Conservation (phyloP, 108 stramenopile species). For the Cyclostephanos invisitatus region DNA sequence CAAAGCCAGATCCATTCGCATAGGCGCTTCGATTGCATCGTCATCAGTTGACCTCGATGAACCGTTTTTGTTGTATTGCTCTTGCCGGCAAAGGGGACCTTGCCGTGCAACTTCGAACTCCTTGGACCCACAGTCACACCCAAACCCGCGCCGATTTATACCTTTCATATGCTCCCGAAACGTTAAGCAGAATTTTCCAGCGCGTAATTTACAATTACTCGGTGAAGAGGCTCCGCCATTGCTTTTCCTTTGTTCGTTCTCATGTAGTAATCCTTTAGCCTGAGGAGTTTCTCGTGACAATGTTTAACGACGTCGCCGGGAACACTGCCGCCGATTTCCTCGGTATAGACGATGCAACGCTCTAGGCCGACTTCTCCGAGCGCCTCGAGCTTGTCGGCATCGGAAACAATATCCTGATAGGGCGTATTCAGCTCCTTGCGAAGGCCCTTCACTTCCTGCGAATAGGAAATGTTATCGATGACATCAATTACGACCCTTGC, state of each 20-base stretch:
- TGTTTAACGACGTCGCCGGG: background rate
- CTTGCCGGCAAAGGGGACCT: too few species aligned
- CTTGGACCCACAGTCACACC: too few species aligned
- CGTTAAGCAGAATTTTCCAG: background rate
- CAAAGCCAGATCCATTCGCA: background rate
- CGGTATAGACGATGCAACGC: background rate
- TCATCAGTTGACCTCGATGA: too few species aligned
- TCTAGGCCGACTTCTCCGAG: background rate
- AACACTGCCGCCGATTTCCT: too few species aligned
- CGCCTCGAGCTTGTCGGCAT: background rate
- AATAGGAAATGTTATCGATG: background rate
- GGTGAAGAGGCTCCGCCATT: background rate
- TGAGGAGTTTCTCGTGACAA: background rate
- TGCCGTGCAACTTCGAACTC: too few species aligned
- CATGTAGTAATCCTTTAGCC: background rate
- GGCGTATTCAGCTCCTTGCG: background rate
- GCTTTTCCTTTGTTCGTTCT: background rate
- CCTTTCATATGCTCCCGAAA: too few species aligned
- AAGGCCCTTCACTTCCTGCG: background rate
- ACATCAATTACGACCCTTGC: background rate
- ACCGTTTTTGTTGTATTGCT: too few species aligned
- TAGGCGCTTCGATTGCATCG: too few species aligned
- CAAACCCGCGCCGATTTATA: too few species aligned
- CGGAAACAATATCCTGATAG: background rate
- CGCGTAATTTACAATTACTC: background rate